Base-by-base conservation (phyloP, 2,329 filamentous ascomycete genomes). In the Cercospora berteroae region DNA sequence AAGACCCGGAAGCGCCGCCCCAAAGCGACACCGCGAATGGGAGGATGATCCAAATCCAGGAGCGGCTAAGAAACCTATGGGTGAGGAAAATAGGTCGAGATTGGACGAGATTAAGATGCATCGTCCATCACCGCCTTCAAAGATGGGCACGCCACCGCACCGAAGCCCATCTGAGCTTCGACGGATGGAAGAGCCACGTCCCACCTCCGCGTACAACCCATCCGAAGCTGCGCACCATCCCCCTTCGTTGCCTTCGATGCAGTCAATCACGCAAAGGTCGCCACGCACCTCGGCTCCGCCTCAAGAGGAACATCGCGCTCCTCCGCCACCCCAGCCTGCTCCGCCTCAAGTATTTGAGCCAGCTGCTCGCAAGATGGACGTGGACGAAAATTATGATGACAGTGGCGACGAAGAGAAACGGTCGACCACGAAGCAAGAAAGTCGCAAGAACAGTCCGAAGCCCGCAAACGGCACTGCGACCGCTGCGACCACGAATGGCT, bases 381-480 rank as follows among this genome's bases (percentile, higher is more conserved):
- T 98, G 20, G 94, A 99, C 73, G 95, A 99, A 78, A 91, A 98
- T 78, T 98, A 99, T 75, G 94, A 98, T 78, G 94, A 98, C 75
- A 94, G 94, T 66, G 92, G 88, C 4, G 94, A 96, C 72, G 94
- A 97, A 67, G 90, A 95, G 48, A 88, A 88, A 78, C 79, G 83
- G 69, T 78, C 74, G 16, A 75, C 73, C 1, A 73, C 74, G 7
- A 82, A 82, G 69, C 79, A 81, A 64, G 81, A 82, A 70, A 82
- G 81, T 68, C 81, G 79, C 66, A 77, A 80, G 44, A 80, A 76
- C 63, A 83, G 81, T 70, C 82, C 82, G 1, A 76, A 75, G 67
- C 63, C 73, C 25, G 60, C 68, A 29, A 75, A 75, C 56, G 74
- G 73, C 25, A 65, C 58, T 4, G 42, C 67, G 13, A 23, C 63